Base-by-base conservation (phyloP, 179 eudicot genomes). In the Monotropa hypopitys region DNA sequence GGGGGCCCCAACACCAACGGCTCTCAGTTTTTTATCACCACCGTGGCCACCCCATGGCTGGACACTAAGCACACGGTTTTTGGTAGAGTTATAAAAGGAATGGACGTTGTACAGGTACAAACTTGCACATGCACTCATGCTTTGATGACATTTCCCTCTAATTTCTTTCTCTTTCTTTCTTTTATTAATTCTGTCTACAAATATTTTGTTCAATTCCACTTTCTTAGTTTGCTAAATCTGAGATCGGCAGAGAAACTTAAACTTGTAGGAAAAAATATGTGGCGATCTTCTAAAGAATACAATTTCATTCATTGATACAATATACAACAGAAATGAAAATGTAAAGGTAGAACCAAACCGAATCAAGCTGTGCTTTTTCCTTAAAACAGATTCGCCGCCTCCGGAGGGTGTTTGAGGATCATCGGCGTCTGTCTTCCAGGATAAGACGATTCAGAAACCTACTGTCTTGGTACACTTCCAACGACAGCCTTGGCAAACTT, bases 31-130 rank as follows among this genome's bases (percentile, higher is more conserved):
- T 95, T 95, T 78, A 95, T 95, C 56, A 93, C 98, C 71, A 95
- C 99, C 42, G 99, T 91, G 67, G 99, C 99, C 75, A 95, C 99
- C 74, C 99, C 99, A 30, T 95, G 99, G 99, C 91, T 95, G 81
- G 97, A 95, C 84, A 95, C 91, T 79, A 93, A 95, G 85, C 99
- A 95, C 80, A 93, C 97, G 21, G 99, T 95, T 78, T 95, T 95
- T 83, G 99, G 99, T 77, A 93, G 99, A 87, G 97, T 95, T 59
- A 72, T 77, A 61, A 93, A 93, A 81, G 99, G 99, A 56, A 93
- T 95, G 99, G 97, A 93, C 33, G 99, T 95, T 82, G 97, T 95
- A 66, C 99, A 93, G 97, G 99, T 95, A 84, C n/a, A 76, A 47
- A 3, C 70, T 46, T 30, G 65, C 81, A 50, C 65, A 33, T 47